A percentile compares a stretch with the other conserved stretches of the same genome.
Conservation (phyloP, 768 basidiomycete species). For the Amanita subjunquillea region DNA sequence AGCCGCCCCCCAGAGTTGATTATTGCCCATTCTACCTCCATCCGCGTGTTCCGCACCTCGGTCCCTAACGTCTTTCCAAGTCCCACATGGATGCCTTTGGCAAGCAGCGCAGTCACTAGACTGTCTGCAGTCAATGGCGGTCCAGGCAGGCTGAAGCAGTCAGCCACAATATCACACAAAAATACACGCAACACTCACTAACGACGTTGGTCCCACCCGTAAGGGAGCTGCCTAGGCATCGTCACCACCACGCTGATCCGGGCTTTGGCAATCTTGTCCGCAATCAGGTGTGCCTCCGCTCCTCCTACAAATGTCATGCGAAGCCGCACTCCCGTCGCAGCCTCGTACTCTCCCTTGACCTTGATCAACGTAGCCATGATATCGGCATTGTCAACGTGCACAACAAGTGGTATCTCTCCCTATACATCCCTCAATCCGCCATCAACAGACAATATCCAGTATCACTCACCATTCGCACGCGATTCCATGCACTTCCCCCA, state of each 20-base stretch:
- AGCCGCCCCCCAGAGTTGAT: slow-evolving; percentile 29
- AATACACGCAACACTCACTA: slow-evolving; percentile 30
- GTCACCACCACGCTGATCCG: slow-evolving; percentile 65
- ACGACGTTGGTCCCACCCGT: slow-evolving; percentile 52
- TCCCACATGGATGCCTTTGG: slow-evolving; percentile 53
- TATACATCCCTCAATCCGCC: slow-evolving; percentile 16
- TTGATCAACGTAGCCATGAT: slow-evolving; percentile 59
- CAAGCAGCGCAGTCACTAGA: slow-evolving; percentile 40
- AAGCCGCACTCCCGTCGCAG: slow-evolving; percentile 17
- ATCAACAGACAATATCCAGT: slow-evolving; percentile 5
- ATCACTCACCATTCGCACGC: slow-evolving; percentile 22
- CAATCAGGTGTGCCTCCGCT: slow-evolving; percentile 52
- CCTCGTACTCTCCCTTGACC: slow-evolving; percentile 47
- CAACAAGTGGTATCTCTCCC: slow-evolving; percentile 54
- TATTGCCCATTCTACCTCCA: slow-evolving; percentile 50
- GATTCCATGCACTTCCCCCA: slow-evolving; percentile 19
- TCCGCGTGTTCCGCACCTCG: slow-evolving; percentile 57
- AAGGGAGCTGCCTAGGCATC: slow-evolving; percentile 52
- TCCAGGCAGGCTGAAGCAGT: slow-evolving; percentile 43
- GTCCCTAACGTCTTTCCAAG: slow-evolving; percentile 50
- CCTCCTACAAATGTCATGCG: slow-evolving; percentile 50
- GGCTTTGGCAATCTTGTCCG: slow-evolving; percentile 48
- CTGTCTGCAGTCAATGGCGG: slow-evolving; percentile 55
- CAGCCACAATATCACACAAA: not conserved
- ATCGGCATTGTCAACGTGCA: slow-evolving; percentile 63